Evolutionary conservation across 345 rosid genomes (phyloP), one percentile per base, ranked within the genome.

Genomic region (Citrus australasica): DNA sequence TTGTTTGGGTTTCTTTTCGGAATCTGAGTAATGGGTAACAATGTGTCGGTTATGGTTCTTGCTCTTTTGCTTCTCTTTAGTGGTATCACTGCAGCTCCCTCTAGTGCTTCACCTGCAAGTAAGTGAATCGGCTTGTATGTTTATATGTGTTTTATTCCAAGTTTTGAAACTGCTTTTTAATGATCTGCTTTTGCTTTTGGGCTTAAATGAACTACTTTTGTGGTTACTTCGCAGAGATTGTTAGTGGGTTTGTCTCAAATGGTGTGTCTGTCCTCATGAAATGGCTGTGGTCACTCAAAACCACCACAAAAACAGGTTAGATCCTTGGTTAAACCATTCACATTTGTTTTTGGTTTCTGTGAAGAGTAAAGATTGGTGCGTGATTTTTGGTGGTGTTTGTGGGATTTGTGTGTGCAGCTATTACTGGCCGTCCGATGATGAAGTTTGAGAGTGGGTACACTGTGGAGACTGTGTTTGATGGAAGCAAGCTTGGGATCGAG

Each of bases 401-500:
- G 69, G 71, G 48, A 38, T 79, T 82, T 75, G 59, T 74, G 62
- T 73, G 28, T 76, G 74, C 84, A 94, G 98, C 95, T 2, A 84
- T 94, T 83, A 71, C 93, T 13, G 90, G 92, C 70, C 95, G 97
- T 81, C 93, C 99, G 71, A 84, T 87, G 95, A 90, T 97, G 94
- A 97, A 92, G 86, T 97, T 90, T 35, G 99, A 97, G 83, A 79
- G 91, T 84, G 99, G 99, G n/a, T 97, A 92, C 77, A 70, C 87
- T 38, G 99, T 97, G 72, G 99, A 97, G 84, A 97, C 99, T 1
- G 98, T 97, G 77, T 94, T 97, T 81, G 99, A 97, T 73, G 99
- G 99, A 77, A 97, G 99, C 81, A 97, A 94, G 78, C 97, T 94
- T 33, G 98, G 98, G 51, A 85, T 94, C 53, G 99, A 94, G 83